phyloP scores from a whole-genome alignment of 768 basidiomycete genomes.

The Russula vinacea region DNA sequence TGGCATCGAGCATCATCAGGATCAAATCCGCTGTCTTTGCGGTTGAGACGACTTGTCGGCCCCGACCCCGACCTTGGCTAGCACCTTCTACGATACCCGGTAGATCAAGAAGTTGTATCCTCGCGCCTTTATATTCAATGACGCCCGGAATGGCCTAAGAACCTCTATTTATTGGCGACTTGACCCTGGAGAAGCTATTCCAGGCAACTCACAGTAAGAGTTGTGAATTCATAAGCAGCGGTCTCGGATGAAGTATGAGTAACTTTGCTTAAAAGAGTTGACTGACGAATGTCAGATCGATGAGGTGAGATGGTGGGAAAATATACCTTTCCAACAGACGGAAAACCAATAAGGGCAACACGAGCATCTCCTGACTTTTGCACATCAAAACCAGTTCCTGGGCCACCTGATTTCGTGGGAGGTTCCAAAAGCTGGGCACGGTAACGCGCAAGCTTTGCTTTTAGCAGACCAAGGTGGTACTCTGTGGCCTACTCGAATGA shows the following conservation, averaged over 20 bases:
- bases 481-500: slow-evolving; percentile 68
- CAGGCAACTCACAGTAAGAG: slow-evolving; percentile 59
- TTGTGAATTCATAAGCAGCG: slow-evolving; percentile 96
- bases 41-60: slow-evolving; percentile 91
- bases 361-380: slow-evolving; percentile 85
- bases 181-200: neutral
- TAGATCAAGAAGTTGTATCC: slow-evolving; percentile 91
- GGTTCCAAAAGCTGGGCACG: slow-evolving; percentile 95
- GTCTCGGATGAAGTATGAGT: slow-evolving; percentile 87
- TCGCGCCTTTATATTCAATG: slow-evolving; percentile 89
- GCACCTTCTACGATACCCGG: slow-evolving; percentile 96
- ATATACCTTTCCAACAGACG: slow-evolving; percentile 83
- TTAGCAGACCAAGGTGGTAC: slow-evolving; percentile 89
- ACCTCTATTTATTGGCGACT: neutral
- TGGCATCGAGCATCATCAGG: slow-evolving; percentile 88
- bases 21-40: slow-evolving; percentile 67
- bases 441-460: slow-evolving; percentile 93
- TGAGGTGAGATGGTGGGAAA: slow-evolving; percentile 2
- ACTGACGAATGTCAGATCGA: slow-evolving; percentile 44
- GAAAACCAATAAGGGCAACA: slow-evolving; percentile 92
- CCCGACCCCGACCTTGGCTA: slow-evolving; percentile 86
- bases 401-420: slow-evolving; percentile 72
- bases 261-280: slow-evolving; percentile 85
- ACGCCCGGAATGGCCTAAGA: slow-evolving; percentile 92
- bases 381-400: slow-evolving; percentile 85